phyloP scores from a whole-genome alignment of 495 filamentous ascomycete species.

The Podospora conica region DNA sequence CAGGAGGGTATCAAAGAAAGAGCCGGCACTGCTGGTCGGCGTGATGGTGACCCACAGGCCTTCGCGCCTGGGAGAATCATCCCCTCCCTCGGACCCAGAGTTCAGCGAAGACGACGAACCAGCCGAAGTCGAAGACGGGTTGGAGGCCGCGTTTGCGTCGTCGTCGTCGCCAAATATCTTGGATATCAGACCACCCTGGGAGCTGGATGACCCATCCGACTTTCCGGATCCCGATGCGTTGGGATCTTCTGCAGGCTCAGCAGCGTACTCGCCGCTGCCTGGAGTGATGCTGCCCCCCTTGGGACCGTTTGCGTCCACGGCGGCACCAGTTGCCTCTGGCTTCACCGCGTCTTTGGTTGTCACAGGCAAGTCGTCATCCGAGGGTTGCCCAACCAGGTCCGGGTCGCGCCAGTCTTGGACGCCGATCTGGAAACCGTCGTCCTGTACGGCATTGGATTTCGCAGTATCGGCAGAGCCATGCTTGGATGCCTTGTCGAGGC shows the following conservation, averaged over 20 bases:
- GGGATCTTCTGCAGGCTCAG: slow-evolving; percentile 23
- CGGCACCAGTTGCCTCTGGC: background rate
- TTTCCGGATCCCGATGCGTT: slow-evolving; percentile 22
- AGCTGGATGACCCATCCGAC: slow-evolving; percentile 15
- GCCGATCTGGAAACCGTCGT: slow-evolving; percentile 80
- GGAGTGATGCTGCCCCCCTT: slow-evolving; percentile 69
- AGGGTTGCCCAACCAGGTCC: slow-evolving; percentile 52
- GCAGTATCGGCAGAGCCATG: slow-evolving; percentile 16
- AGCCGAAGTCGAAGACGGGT: slow-evolving; percentile 10
- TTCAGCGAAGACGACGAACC: slow-evolving; percentile 7
- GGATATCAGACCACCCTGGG: slow-evolving; percentile 32
- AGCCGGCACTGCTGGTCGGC: slow-evolving; percentile 82
- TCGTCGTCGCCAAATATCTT: slow-evolving; percentile 46
- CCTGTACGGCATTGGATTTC: slow-evolving; percentile 25
- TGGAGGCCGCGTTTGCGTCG: slow-evolving; percentile 21
- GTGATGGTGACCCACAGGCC: slow-evolving; percentile 95
- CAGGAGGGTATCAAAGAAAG: slow-evolving; percentile 92
- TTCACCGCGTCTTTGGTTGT: slow-evolving; percentile 24
- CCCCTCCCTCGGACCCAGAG: slow-evolving; percentile 17
- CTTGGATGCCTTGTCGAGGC: slow-evolving; percentile 32
- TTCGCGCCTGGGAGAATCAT: slow-evolving; percentile 50
- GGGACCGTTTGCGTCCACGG: slow-evolving; percentile 33
- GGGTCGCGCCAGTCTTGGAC: slow-evolving; percentile 91
- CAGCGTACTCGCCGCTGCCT: slow-evolving; percentile 66
- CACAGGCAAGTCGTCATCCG: slow-evolving; percentile 14